Percentiles rank a stretch among this genome's conserved stretches.
Evolutionary conservation across 441 rosid species (phyloP).

Genomic region (Gossypium lobatum): DNA sequence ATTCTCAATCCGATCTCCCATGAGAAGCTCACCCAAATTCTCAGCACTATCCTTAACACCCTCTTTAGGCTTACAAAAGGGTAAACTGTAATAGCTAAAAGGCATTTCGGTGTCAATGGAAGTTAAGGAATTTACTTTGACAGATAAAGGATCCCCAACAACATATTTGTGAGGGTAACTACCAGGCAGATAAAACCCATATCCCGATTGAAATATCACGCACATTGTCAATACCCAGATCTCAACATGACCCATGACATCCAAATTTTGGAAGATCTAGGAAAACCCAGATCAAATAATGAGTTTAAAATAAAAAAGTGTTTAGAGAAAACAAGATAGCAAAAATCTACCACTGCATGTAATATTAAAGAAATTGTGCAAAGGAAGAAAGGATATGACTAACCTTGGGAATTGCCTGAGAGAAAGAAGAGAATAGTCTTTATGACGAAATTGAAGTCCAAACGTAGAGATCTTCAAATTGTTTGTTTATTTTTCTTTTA

Average conservation of each 20-base stretch:
- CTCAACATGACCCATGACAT: constrained; percentile 25
- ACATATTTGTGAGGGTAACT: constrained; percentile 55
- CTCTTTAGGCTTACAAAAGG: constrained; percentile 51
- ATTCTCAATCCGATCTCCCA: constrained; percentile 75
- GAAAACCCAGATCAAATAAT: constrained; percentile 29
- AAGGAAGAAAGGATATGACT: neutral
- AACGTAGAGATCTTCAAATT: neutral
- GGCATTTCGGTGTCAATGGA: constrained; percentile 71
- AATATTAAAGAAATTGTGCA: neutral
- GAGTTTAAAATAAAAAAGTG: neutral
- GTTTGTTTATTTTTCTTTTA: neutral
- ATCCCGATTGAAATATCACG: constrained; percentile 29
- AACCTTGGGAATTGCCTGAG: neutral
- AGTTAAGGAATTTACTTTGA: constrained; percentile 69
- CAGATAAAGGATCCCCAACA: constrained; percentile 40
- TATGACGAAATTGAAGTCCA: no score
- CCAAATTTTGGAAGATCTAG: constrained; percentile 50
- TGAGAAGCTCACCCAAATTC: constrained; percentile 66
- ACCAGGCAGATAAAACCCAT: constrained; percentile 61
- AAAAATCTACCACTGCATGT: no score
- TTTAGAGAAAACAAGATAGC: no score
- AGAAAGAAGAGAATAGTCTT: neutral
- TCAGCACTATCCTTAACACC: constrained; percentile 72
- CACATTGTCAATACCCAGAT: constrained; percentile 42
- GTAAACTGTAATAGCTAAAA: constrained; percentile 62